phyloP scores from a whole-genome alignment of 495 filamentous ascomycete genomes.

The Penicillium roqueforti region DNA sequence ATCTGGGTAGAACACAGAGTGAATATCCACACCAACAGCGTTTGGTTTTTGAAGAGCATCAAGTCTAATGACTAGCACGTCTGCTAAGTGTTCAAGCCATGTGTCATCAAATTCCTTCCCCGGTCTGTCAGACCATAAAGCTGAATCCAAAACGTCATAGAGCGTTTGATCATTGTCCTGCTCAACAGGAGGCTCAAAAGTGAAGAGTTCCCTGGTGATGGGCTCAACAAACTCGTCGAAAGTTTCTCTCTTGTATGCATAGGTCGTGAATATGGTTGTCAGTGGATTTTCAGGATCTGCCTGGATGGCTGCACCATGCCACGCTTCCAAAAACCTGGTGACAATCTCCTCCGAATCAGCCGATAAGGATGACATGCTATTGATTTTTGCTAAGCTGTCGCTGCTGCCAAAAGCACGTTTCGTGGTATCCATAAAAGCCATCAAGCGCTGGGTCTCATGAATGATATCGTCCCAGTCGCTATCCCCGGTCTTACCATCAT shows the following conservation, averaged over 20 bases:
- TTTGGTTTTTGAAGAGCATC: constrained; percentile 43
- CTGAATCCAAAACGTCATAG: constrained; percentile 68
- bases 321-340: constrained; percentile 37
- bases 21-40: constrained; percentile 59
- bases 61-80: constrained; percentile 65
- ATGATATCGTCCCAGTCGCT: constrained; percentile 47
- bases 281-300: constrained; percentile 39
- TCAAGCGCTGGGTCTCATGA: constrained; percentile 62
- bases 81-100: constrained; percentile 54
- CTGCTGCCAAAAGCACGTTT: constrained; percentile 76
- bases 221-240: constrained; percentile 31
- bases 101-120: constrained; percentile 50
- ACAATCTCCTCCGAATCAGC: constrained; percentile 32
- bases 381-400: constrained; percentile 52
- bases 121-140: constrained; percentile 56
- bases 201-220: constrained; percentile 38
- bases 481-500: constrained; percentile 34
- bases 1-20: constrained; percentile 70
- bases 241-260: constrained; percentile 34
- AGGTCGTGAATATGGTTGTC: constrained; percentile 37
- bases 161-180: constrained; percentile 50
- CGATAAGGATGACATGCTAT: constrained; percentile 31
- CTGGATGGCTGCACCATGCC: constrained; percentile 40
- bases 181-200: constrained; percentile 38
- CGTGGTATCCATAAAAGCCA: constrained; percentile 79